These are phyloP conservation scores for Claviceps pusilla DNA, from an alignment of 2,329 filamentous ascomycete genomes.

Conservation along the genomic window DNA sequence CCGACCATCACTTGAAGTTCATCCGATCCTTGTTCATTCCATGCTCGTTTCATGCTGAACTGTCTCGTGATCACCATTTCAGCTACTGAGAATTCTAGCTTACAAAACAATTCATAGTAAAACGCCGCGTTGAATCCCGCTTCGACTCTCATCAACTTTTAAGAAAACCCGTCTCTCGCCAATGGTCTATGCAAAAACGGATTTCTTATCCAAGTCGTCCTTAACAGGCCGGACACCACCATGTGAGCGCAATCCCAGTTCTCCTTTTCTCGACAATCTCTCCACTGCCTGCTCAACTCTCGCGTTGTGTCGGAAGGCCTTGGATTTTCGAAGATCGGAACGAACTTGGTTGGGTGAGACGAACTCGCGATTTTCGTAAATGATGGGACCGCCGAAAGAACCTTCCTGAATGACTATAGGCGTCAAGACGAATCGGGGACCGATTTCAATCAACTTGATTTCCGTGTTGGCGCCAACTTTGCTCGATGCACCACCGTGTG, in stretches of 20 bases:
- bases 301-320: slow-evolving; percentile 63
- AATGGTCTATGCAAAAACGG: slow-evolving; percentile 50
- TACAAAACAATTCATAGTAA: not conserved
- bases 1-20: not conserved
- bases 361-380: slow-evolving; percentile 97
- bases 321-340: slow-evolving; percentile 59
- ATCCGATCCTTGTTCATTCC: not conserved
- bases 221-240: slow-evolving; percentile 47
- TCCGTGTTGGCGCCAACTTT: slow-evolving; percentile 49
- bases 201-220: slow-evolving; percentile 60
- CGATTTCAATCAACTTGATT: slow-evolving; percentile 78
- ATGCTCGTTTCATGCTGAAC: not conserved
- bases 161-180: not conserved
- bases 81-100: too few relatives aligned
- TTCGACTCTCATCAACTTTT: not conserved
- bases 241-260: slow-evolving; percentile 57
- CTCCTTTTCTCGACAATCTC: slow-evolving; percentile 56
- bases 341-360: slow-evolving; percentile 91
- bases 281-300: slow-evolving; percentile 62
- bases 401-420: slow-evolving; percentile 92
- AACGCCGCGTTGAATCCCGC: not conserved
- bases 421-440: slow-evolving; percentile 80
- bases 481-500: slow-evolving; percentile 17
- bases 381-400: slow-evolving; percentile 87
- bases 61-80: too few relatives aligned